These are phyloP conservation scores for Prunus kanzakura DNA, from an alignment of 306 rosid genomes.

Conservation along the genomic window DNA sequence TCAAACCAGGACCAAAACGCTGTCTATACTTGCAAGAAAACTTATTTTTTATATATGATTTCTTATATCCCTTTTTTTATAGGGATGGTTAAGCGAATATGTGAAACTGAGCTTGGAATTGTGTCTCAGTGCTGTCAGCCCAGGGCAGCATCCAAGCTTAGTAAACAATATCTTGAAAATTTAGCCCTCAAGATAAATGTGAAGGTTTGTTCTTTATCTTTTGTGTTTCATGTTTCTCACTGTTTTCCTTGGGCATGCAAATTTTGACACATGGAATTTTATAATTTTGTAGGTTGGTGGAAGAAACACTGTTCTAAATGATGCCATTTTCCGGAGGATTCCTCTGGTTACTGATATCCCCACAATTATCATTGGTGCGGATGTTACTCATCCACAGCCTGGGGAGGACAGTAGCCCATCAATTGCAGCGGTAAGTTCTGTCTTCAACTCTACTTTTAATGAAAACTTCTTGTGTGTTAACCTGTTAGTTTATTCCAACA, in stretches of 20 bases:
- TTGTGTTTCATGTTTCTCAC: neutral
- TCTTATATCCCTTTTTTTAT: neutral
- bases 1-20: too few relatives aligned
- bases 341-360: constrained; percentile 55
- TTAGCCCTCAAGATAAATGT: constrained; percentile 74
- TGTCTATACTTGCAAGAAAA: neutral
- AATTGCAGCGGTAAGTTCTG: constrained; percentile 71
- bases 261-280: neutral
- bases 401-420: constrained; percentile 73
- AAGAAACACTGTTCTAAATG: constrained; percentile 51
- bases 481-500: constrained; percentile 9
- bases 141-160: constrained; percentile 19
- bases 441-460: neutral
- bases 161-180: constrained; percentile 68
- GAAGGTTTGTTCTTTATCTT: constrained; percentile 44
- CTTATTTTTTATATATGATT: neutral
- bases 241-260: constrained; percentile 4
- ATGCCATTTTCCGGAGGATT: constrained; percentile 45
- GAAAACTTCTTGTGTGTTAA: neutral
- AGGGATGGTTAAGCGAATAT: constrained; percentile 64
- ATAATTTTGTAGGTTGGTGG: constrained; percentile 65
- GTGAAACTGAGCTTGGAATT: constrained; percentile 85
- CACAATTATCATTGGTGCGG: constrained; percentile 78
- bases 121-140: constrained; percentile 81
- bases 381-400: constrained; percentile 76